Percentiles rank a stretch among this genome's conserved stretches.
These are phyloP conservation scores for Triadica sebifera DNA, from an alignment of 345 rosid species.

Conservation along the genomic window DNA sequence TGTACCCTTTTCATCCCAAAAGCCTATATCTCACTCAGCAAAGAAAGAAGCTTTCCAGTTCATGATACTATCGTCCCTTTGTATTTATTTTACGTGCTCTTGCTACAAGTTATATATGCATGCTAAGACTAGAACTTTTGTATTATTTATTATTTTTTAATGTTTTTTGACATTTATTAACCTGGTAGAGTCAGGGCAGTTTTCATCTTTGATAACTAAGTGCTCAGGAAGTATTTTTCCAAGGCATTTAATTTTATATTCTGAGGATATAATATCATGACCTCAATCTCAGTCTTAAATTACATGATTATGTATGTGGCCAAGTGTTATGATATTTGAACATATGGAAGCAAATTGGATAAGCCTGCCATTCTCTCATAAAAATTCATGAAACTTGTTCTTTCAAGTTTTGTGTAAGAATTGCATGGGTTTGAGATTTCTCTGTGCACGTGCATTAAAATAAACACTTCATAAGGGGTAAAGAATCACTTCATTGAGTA, in stretches of 20 bases:
- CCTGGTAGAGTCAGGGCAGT: not conserved
- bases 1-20: not conserved
- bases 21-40: no score
- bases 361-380: not conserved
- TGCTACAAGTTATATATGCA: no score
- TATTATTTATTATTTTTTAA: no score
- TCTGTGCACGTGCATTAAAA: not conserved
- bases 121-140: no score
- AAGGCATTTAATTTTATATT: not conserved
- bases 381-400: no score
- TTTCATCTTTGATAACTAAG: not conserved
- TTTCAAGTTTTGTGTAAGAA: not conserved
- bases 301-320: not conserved
- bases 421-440: not conserved
- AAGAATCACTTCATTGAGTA: not conserved
- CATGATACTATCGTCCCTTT: no score
- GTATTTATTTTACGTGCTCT: no score
- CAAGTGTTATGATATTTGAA: not conserved
- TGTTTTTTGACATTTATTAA: not conserved
- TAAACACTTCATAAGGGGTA: not conserved
- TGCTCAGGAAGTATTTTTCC: not conserved
- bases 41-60: no score
- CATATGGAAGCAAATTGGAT: not conserved
- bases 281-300: not conserved
- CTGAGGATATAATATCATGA: not conserved